phyloP scores from a whole-genome alignment of 2,329 filamentous ascomycete species.

The Pseudocercospora vitis region DNA sequence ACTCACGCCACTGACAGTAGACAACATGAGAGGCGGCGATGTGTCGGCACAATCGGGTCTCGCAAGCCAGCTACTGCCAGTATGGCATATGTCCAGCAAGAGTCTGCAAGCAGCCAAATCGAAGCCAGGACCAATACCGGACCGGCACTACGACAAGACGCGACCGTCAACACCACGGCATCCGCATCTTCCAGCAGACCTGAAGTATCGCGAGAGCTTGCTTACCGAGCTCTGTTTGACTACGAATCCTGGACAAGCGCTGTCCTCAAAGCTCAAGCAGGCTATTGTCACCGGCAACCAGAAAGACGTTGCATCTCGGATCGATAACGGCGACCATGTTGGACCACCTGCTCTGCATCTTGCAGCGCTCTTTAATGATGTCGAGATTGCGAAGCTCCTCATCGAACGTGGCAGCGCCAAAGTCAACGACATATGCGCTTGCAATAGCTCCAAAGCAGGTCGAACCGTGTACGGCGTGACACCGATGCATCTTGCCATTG shows the following conservation, averaged over 20 bases:
- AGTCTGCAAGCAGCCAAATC: conserved; percentile 1
- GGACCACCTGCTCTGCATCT: conserved; percentile 12
- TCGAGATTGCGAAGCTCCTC: conserved; percentile 9
- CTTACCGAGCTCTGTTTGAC: conserved; percentile 7
- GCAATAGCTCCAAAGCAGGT: conserved; percentile 2
- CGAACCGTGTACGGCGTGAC: conserved; percentile 10
- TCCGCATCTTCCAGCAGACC: neutral
- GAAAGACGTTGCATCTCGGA: conserved; percentile 4
- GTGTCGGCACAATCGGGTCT: neutral
- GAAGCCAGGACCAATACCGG: too few relatives aligned
- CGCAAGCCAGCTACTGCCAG: conserved; percentile 12
- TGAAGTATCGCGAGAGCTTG: conserved; percentile 9
- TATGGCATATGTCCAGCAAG: conserved; percentile 16
- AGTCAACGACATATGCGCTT: conserved; percentile 5
- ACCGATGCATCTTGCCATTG: conserved; percentile 16
- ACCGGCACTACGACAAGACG: neutral
- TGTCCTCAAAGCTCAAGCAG: conserved; percentile 9
- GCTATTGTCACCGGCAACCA: conserved; percentile 8
- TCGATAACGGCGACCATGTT: conserved; percentile 1
- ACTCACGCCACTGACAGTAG: conserved; percentile 2
- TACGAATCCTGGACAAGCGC: neutral
- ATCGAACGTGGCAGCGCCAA: neutral
- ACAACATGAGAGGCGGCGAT: too few relatives aligned
- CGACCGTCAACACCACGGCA: neutral
- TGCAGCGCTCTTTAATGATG: conserved; percentile 13